These are phyloP conservation scores for Herpetomonas samuelpessoai DNA, from an alignment of 208 protist species.

Conservation along the genomic window DNA sequence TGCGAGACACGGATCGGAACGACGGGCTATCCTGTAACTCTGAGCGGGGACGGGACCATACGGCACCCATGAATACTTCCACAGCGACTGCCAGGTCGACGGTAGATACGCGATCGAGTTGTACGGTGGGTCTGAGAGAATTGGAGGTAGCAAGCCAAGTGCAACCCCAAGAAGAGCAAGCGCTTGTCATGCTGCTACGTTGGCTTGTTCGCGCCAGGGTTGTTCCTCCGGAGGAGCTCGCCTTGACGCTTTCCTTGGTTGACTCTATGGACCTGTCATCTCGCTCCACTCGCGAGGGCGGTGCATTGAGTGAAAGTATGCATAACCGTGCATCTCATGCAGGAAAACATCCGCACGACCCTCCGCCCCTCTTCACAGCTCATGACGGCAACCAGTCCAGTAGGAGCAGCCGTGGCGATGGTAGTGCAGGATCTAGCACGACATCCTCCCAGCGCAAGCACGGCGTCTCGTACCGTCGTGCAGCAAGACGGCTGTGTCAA, in stretches of 20 bases:
- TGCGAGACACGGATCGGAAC: neutral
- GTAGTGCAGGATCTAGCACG: neutral
- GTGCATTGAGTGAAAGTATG: neutral
- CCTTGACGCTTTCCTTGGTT: conserved; percentile 21
- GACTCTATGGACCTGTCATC: too few species aligned
- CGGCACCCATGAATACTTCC: neutral
- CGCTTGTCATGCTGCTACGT: conserved; percentile 34
- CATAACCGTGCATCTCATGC: neutral
- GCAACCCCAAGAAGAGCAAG: conserved; percentile 12
- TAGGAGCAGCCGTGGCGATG: neutral
- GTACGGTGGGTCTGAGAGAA: neutral
- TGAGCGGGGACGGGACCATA: neutral
- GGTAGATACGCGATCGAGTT: neutral
- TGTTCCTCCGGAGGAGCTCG: conserved; percentile 21
- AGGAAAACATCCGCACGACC: too few species aligned
- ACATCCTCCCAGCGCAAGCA: neutral
- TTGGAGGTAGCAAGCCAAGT: neutral
- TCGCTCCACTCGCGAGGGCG: neutral
- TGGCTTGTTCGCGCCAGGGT: conserved; percentile 41
- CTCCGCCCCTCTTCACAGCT: too few species aligned
- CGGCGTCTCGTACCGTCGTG: neutral
- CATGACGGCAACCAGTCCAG: too few species aligned
- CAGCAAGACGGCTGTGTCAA: conserved; percentile 36
- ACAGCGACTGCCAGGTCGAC: neutral
- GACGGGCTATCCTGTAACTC: neutral